Percentiles rank a stretch among this genome's conserved stretches.
Conservation (phyloP, 805 yeast species). For the Ogataea zsoltii region DNA sequence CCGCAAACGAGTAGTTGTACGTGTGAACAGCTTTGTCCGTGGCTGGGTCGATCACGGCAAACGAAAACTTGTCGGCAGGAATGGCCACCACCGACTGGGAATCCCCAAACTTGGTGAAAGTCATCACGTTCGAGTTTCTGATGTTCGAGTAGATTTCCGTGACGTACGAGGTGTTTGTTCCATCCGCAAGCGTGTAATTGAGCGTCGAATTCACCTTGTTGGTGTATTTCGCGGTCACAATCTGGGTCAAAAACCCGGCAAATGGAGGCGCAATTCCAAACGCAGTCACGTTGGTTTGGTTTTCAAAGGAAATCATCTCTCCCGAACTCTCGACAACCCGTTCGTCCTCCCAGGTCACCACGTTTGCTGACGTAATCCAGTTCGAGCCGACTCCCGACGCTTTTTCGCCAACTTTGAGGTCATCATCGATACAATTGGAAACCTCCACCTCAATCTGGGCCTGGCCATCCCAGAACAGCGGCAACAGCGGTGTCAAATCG, state of each 20-base stretch:
- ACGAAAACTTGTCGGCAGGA: conserved; percentile 29
- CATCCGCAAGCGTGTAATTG: conserved; percentile 40
- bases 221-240: conserved; percentile 37
- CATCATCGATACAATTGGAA: conserved; percentile 51
- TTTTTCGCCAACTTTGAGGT: conserved; percentile 24
- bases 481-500: conserved; percentile 70
- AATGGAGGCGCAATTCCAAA: conserved; percentile 41
- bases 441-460: conserved; percentile 47
- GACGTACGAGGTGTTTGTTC: conserved; percentile 34
- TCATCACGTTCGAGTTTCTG: conserved; percentile 40
- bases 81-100: conserved; percentile 33
- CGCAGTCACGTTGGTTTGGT: conserved; percentile 32
- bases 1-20: conserved; percentile 22
- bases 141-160: conserved; percentile 34
- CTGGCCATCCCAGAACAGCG: conserved; percentile 58
- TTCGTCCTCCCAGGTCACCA: conserved; percentile 54
- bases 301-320: conserved; percentile 31
- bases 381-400: conserved; percentile 46
- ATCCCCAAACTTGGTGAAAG: conserved; percentile 41
- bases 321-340: conserved; percentile 43
- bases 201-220: conserved; percentile 39
- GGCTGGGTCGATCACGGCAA: conserved; percentile 26
- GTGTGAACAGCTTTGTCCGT: conserved; percentile 22
- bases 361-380: conserved; percentile 62
- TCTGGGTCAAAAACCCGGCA: conserved; percentile 39